These are phyloP conservation scores for Corchorus olitorius DNA, from an alignment of 345 rosid species.

Conservation along the genomic window DNA sequence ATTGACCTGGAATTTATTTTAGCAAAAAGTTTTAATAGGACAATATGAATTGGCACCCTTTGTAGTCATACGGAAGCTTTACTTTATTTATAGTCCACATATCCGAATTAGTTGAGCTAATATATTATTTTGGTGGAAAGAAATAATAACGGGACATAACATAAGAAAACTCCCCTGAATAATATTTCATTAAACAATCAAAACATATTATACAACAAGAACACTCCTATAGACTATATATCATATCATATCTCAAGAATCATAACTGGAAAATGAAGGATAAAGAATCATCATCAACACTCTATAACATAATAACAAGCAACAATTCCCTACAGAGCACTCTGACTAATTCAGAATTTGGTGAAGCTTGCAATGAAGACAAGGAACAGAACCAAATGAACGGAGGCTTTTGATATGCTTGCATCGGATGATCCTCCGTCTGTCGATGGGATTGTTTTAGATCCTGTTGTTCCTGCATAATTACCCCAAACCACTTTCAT, in stretches of 20 bases:
- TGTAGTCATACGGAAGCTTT: background rate
- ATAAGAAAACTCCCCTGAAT: background rate
- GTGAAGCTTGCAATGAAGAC: slow-evolving; percentile 9
- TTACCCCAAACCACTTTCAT: background rate
- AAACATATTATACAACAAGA: background rate
- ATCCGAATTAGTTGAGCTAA: background rate
- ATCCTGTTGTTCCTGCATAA: too few species aligned
- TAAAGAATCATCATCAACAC: background rate
- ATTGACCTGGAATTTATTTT: too few species aligned
- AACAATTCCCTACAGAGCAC: background rate
- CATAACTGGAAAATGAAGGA: background rate
- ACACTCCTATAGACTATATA: background rate
- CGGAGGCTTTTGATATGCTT: slow-evolving; percentile 6
- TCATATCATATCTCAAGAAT: background rate
- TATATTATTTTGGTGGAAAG: slow-evolving; percentile 2
- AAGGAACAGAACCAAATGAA: slow-evolving; percentile 7
- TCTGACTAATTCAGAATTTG: slow-evolving; percentile 15
- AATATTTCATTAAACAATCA: background rate
- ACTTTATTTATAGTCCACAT: background rate
- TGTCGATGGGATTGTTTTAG: background rate
- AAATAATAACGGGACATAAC: background rate
- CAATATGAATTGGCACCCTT: too few species aligned
- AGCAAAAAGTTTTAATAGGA: too few species aligned
- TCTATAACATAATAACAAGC: background rate
- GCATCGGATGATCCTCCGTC: slow-evolving; percentile 9